Base-by-base conservation (phyloP, 1,284 basidiomycete species). In the Moesziomyces globuligerus region DNA sequence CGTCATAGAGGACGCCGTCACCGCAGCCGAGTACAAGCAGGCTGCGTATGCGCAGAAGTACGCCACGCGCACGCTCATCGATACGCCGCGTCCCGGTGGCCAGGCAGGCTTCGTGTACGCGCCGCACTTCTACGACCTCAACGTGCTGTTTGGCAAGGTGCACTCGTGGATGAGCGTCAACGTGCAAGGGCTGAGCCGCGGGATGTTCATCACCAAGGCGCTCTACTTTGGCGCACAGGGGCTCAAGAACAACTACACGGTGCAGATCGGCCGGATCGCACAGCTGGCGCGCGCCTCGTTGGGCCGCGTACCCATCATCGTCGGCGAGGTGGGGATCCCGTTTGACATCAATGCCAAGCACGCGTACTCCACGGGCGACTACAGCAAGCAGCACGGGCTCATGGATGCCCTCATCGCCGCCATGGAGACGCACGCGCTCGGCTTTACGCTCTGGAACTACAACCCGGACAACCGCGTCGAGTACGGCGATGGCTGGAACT, bases 401-500 rank as follows among this genome's bases (percentile, higher is more conserved):
- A 48, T 85, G 18, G 78, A 83, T 49, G 81, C 82, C 2, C 58
- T 84, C 10, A 72, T 83, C 23, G 51, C 46, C 7, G 82, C 72
- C 1, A 75, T 83, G 65, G 83, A 84, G 46, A 54, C 60, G 7
- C 65, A 76, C n/a, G 43, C 74, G 15, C 56, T 80, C 15, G 74
- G 75, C 2, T 84, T 78, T 61, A 83, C 83, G 4, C 84, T 97
- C 21, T 97, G 94, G 95, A 93, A 92, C 69, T 98, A 97, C 83
- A 97, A 97, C 78, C 91, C 94, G 0, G 85, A 87, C 50, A 97
- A 97, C 83, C 86, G 87, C 37, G 92, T 95, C 74, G 80, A 83
- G 20, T 80, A 84, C 21, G 96, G 95, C 13, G 94, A 98, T 81
- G 86, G 89, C 64, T 98, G 95, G 95, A 97, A 96, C 79, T 91